Base-by-base conservation (phyloP, 352 stramenopile species). In the Pythium folliculosum region DNA sequence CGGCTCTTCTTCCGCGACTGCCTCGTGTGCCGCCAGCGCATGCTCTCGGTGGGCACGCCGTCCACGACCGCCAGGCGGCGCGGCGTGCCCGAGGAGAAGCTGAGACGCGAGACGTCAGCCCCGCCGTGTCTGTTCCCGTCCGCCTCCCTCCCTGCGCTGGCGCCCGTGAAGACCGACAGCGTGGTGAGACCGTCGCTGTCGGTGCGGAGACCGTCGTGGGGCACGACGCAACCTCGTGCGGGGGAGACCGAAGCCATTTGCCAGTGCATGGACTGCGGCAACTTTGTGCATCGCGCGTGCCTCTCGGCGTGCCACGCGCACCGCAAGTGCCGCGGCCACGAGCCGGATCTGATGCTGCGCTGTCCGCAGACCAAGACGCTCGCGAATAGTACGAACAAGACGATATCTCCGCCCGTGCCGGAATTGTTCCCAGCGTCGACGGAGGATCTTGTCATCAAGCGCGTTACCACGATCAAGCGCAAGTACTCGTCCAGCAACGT, bases 1-100 rank as follows among this genome's bases (percentile, higher is more conserved):
- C 62, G 82, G 23, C 73, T 90, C 50, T 86, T 87, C 57, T 88
- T 88, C 66, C 80, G 78, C 40, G 79, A 88, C 53, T 90, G 82
- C 65, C 63, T 77, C 47, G 67, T 83, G 27, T 90, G 82, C 53
- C 63, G 73, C 6, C 72, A 88, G 64, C 82, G 80, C 27, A 63
- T 85, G 27, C 67, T 88, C 35, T 65, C 69, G 17, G 64, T 88
- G 44, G 66, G 67, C n/a, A 63, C 58, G 47, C 51, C 52, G n/a
- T 54, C 27, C 27, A 5, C 14, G 17, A 44, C 63, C 6, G n/a
- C 50, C 1, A 43, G 54, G 5, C 55, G 54, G 2, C 57, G 57
- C 2, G 21, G 50, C n/a, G 37, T 65, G 8, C 55, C 49, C 13
- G 35, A 40, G 1, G 54, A 44, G n/a, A 49, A 49, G 30, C 35